Conservation (phyloP, 2,329 filamentous ascomycete genomes). For the Gremmenia infestans region DNA sequence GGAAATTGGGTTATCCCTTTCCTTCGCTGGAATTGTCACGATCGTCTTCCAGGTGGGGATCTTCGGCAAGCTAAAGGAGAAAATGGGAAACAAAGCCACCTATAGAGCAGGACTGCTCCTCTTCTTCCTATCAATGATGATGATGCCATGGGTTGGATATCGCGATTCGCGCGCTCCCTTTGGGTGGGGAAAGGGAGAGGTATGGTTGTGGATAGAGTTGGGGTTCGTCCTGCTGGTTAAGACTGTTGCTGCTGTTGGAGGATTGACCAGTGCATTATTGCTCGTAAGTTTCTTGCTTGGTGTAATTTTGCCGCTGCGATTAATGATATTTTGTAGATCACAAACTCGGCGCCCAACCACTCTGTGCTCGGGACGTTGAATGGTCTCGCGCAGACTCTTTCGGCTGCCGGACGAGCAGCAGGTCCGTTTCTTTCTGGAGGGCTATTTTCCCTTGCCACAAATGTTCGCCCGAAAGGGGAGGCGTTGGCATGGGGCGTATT, state of each 20-base stretch:
- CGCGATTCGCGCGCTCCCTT: slow-evolving; percentile 52
- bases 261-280: slow-evolving; percentile 82
- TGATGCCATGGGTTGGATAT: slow-evolving; percentile 90
- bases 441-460: slow-evolving; percentile 74
- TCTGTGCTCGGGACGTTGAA: slow-evolving; percentile 85
- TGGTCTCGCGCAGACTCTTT: slow-evolving; percentile 88
- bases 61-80: slow-evolving; percentile 73
- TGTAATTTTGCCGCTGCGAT: background rate
- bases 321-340: slow-evolving; percentile 56
- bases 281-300: slow-evolving; percentile 54
- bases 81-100: slow-evolving; percentile 77
- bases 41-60: slow-evolving; percentile 86
- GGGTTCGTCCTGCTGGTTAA: slow-evolving; percentile 78
- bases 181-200: slow-evolving; percentile 56
- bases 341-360: slow-evolving; percentile 84
- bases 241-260: slow-evolving; percentile 86
- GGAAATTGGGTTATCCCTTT: slow-evolving; percentile 80
- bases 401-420: slow-evolving; percentile 80
- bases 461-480: slow-evolving; percentile 74
- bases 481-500: slow-evolving; percentile 83
- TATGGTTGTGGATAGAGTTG: slow-evolving; percentile 76
- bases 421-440: slow-evolving; percentile 86
- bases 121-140: slow-evolving; percentile 73
- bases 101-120: slow-evolving; percentile 76
- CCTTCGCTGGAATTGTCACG: slow-evolving; percentile 76